These are phyloP conservation scores for Penicillium expansum DNA, from an alignment of 2,329 filamentous ascomycete genomes.

Conservation along the genomic window DNA sequence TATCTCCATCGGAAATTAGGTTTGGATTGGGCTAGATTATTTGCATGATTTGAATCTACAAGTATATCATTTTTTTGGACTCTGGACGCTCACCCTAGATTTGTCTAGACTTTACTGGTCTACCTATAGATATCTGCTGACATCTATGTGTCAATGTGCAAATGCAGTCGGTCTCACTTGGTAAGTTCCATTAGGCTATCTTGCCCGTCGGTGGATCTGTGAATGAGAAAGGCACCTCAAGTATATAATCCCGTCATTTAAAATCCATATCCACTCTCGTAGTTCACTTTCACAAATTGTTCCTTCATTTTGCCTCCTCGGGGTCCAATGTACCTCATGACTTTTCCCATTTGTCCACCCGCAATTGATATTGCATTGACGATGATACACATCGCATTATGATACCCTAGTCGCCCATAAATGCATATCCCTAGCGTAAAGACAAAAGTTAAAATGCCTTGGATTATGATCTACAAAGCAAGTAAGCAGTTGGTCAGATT, in stretches of 20 bases:
- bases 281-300: not conserved
- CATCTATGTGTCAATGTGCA: no score
- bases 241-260: not conserved
- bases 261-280: not conserved
- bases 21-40: not conserved
- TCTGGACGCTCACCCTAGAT: no score
- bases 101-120: not conserved
- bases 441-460: not conserved
- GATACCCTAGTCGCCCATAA: not conserved
- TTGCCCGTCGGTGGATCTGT: not conserved
- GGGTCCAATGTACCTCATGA: not conserved
- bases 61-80: not conserved
- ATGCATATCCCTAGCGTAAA: not conserved
- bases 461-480: not conserved
- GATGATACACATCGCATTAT: not conserved
- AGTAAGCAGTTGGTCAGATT: not conserved
- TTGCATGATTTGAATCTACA: not conserved
- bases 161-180: not conserved
- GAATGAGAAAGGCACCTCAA: not conserved
- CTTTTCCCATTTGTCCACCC: not conserved
- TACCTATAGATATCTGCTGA: no score
- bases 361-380: not conserved
- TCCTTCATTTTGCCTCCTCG: not conserved
- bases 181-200: not conserved
- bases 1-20: constrained; percentile 1